These are phyloP conservation scores for Kuraishia ogatae DNA, from an alignment of 805 yeast species.

Conservation along the genomic window DNA sequence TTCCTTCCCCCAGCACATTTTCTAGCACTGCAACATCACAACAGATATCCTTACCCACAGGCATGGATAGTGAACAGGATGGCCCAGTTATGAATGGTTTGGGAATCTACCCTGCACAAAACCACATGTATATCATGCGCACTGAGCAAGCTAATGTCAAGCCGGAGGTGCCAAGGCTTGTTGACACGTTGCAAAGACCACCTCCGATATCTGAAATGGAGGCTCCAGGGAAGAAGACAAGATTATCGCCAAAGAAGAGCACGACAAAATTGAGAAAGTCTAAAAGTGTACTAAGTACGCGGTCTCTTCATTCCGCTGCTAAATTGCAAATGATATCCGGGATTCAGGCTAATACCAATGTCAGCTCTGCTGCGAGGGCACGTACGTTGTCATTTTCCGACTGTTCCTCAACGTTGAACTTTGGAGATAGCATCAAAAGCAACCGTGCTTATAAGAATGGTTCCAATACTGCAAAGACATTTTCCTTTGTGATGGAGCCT, in stretches of 20 bases:
- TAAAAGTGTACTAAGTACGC: background rate
- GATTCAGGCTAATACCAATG: background rate
- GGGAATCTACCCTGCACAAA: background rate
- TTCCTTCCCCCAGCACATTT: background rate
- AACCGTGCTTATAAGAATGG: background rate
- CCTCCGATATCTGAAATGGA: background rate
- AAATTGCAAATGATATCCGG: background rate
- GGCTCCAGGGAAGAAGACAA: background rate
- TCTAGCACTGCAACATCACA: background rate
- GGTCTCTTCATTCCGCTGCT: background rate
- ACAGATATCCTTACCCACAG: background rate
- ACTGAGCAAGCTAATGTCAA: background rate
- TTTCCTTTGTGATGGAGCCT: constrained; percentile 3
- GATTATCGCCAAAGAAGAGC: background rate
- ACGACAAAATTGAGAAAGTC: background rate
- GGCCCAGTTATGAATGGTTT: background rate
- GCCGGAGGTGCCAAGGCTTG: background rate
- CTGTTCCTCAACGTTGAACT: constrained; percentile 1
- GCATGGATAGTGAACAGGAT: background rate
- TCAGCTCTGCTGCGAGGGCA: background rate
- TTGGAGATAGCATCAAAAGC: background rate
- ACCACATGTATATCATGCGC: background rate
- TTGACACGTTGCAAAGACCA: background rate
- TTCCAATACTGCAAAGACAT: background rate
- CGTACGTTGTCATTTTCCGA: constrained; percentile 1